Base-by-base conservation (phyloP, 2,329 filamentous ascomycete species). In the Scleromitrula shiraiana region DNA sequence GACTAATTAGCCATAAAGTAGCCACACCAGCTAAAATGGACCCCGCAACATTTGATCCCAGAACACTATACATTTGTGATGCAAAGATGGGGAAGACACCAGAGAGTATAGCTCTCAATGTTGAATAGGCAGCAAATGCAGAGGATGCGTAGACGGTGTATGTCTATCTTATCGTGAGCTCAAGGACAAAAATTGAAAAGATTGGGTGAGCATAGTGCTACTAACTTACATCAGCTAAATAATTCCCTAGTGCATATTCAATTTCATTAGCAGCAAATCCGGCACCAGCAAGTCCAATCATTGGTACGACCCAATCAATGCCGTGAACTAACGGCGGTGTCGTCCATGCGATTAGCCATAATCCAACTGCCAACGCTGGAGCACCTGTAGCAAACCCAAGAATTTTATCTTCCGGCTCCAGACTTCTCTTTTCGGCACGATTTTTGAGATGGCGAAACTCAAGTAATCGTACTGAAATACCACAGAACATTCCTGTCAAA, bases 181-280 rank as follows among this genome's bases (percentile, higher is more conserved):
- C 5, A 14, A 15, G 6, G 10, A 20, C n/a, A 1, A 23, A 15
- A 46, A 7, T 4, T 20, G n/a, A 4, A 7, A 12, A 22, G 24
- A n/a, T 14, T 14, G 7, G 29, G 29, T 4, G 5, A 29, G 8
- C 22, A 24, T 15, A 7, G n/a, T n/a, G n/a, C n/a, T n/a, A 6
- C 19, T 2, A n/a, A 30, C 35, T 15, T 39, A 40, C 43, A 53
- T 73, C 71, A 0, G 69, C 64, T 8, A 73, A 58, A 41, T 73
- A 73, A 1, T 68, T 69, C 1, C 64, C 63, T 0, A 73, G 55
- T 3, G 54, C 53, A 36, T 50, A 66, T 15, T 67, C 67, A 36
- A 73, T 65, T 49, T 76, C 73, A 14, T 72, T 73, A 20, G 70
- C 55, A 0, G 69, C 69, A 56, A 70, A 76, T 0, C 73, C 73